A percentile compares a stretch with the other conserved stretches of the same genome.
phyloP scores from a whole-genome alignment of 2,329 filamentous ascomycete species.

The Emmonsia crescens region DNA sequence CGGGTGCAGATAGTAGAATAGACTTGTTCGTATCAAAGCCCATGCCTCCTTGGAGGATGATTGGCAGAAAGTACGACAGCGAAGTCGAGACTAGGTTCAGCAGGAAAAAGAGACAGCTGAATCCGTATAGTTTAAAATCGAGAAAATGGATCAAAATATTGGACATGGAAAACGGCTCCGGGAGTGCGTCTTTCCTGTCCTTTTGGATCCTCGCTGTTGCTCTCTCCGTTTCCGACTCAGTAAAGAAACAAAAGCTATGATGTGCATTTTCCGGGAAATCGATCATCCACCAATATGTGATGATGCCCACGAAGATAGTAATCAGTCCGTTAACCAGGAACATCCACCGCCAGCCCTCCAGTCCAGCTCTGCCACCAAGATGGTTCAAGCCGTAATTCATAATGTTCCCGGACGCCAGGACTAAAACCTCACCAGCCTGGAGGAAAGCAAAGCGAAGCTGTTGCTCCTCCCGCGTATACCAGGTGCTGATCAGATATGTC shows the following conservation, averaged over 20 bases:
- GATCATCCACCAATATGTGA: slow-evolving; percentile 60
- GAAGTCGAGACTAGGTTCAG: slow-evolving; percentile 57
- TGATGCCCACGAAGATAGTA: slow-evolving; percentile 46
- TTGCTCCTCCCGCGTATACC: slow-evolving; percentile 55
- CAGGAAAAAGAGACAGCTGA: slow-evolving; percentile 54
- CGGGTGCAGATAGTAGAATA: slow-evolving; percentile 53
- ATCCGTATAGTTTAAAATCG: slow-evolving; percentile 54
- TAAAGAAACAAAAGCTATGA: slow-evolving; percentile 48
- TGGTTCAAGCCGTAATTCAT: slow-evolving; percentile 60
- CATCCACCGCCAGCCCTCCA: slow-evolving; percentile 60
- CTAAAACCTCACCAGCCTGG: slow-evolving; percentile 53
- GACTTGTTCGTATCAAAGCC: slow-evolving; percentile 42
- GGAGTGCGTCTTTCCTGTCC: slow-evolving; percentile 50
- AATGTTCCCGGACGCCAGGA: slow-evolving; percentile 55
- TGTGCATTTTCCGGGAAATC: slow-evolving; percentile 56
- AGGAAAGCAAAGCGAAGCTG: slow-evolving; percentile 56
- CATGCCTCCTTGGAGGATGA: slow-evolving; percentile 45
- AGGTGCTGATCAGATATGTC: slow-evolving; percentile 41
- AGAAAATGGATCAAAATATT: slow-evolving; percentile 47
- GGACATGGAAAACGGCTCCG: slow-evolving; percentile 45
- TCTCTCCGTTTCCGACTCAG: slow-evolving; percentile 44
- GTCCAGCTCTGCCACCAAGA: slow-evolving; percentile 44
- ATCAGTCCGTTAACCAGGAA: slow-evolving; percentile 56
- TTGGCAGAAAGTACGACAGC: slow-evolving; percentile 56
- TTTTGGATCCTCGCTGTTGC: slow-evolving; percentile 48